phyloP scores from a whole-genome alignment of 2,329 filamentous ascomycete species.

The Fusarium sp. region DNA sequence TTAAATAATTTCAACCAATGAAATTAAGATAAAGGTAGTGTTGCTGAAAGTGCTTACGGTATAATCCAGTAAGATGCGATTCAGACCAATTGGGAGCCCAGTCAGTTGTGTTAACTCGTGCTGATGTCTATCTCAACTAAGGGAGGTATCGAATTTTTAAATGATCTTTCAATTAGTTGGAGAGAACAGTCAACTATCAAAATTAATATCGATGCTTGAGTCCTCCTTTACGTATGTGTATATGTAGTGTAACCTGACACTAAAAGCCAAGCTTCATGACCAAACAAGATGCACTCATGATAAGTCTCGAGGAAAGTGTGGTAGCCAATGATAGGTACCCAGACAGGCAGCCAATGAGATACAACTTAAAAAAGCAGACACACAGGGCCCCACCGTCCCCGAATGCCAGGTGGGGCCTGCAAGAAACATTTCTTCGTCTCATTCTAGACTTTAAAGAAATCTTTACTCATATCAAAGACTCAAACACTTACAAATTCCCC shows the following conservation, averaged over 20 bases:
- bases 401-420: conserved; percentile 38
- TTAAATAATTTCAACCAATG: neutral
- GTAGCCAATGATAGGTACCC: neutral
- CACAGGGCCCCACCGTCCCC: conserved; percentile 23
- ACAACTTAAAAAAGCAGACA: conserved; percentile 36
- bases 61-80: too few species aligned
- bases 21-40: neutral
- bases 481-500: conserved; percentile 1
- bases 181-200: too few species aligned
- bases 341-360: conserved; percentile 27
- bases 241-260: too few species aligned
- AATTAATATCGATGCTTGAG: too few species aligned
- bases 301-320: neutral
- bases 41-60: neutral
- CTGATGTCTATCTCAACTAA: neutral
- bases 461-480: conserved; percentile 16
- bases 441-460: conserved; percentile 27
- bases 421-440: conserved; percentile 46
- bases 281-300: neutral
- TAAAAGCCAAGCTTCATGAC: too few species aligned
- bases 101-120: neutral
- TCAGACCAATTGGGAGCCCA: neutral
- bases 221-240: too few species aligned
- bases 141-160: neutral
- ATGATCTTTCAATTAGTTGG: neutral